phyloP scores from a whole-genome alignment of 345 rosid species.

The Arabidopsis suecica region DNA sequence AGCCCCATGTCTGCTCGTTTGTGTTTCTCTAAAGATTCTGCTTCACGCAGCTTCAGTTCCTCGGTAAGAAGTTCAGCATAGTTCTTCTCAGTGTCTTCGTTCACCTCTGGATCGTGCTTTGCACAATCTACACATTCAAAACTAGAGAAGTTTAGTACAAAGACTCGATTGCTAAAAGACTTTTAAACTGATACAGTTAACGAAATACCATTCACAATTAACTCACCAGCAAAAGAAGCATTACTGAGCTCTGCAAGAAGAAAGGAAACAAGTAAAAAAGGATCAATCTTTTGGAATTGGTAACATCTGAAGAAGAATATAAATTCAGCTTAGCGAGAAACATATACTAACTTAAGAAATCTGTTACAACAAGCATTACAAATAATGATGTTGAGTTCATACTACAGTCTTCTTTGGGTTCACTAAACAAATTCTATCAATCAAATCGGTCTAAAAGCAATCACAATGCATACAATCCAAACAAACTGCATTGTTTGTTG shows the following conservation, averaged over 20 bases:
- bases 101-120: constrained; percentile 83
- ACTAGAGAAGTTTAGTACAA: not conserved
- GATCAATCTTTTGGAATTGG: constrained; percentile 14
- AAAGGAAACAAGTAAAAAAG: constrained; percentile 20
- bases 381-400: not conserved
- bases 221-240: constrained; percentile 72
- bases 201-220: not conserved
- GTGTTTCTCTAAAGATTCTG: constrained; percentile 79
- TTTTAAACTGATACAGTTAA: not conserved
- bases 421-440: not conserved
- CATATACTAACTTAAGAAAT: not conserved
- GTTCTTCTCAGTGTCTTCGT: constrained; percentile 87
- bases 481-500: not conserved
- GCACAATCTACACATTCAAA: constrained; percentile 62
- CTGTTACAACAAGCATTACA: not conserved
- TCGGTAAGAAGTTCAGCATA: constrained; percentile 76
- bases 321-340: not conserved
- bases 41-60: constrained; percentile 80
- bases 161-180: constrained; percentile 6
- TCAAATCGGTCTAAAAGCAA: not conserved
- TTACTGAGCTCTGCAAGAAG: constrained; percentile 71
- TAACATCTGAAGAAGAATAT: not conserved
- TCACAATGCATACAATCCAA: not conserved
- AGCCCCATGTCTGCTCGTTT: constrained; percentile 78
- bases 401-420: not conserved